These are phyloP conservation scores for Calocybe indica DNA, from an alignment of 768 basidiomycete species.

Conservation along the genomic window DNA sequence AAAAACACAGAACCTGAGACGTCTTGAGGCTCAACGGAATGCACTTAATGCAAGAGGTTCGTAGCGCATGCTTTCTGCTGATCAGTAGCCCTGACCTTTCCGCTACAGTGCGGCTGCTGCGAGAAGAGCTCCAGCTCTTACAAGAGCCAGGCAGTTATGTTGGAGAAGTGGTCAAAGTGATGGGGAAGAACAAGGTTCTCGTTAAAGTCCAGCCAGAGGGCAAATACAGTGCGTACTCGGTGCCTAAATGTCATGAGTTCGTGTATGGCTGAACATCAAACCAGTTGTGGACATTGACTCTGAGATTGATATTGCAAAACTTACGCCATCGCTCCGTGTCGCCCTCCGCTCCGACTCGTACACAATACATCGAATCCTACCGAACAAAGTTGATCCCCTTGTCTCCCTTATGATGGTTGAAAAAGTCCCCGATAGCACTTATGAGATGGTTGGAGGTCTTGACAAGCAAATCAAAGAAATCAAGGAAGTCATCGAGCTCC, in stretches of 20 bases:
- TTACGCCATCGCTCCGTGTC: slow-evolving; percentile 86
- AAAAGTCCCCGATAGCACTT: slow-evolving; percentile 98
- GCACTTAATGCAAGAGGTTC: slow-evolving; percentile 91
- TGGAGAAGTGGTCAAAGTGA: slow-evolving; percentile 95
- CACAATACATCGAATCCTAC: slow-evolving; percentile 93
- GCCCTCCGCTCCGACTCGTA: slow-evolving; percentile 96
- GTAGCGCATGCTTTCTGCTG: slow-evolving; percentile 2
- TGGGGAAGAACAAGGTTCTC: slow-evolving; percentile 98
- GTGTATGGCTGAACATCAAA: neutral
- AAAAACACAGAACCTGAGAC: slow-evolving; percentile 93
- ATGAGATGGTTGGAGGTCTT: slow-evolving; percentile 99
- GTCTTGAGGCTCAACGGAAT: slow-evolving; percentile 95
- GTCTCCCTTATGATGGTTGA: slow-evolving; percentile 99
- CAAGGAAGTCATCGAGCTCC: slow-evolving; percentile 92
- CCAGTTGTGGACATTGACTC: slow-evolving; percentile 91
- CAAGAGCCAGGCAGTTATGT: slow-evolving; percentile 98
- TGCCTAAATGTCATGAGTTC: neutral
- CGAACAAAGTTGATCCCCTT: slow-evolving; percentile 96
- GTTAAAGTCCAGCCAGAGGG: slow-evolving; percentile 99
- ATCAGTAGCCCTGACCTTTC: neutral
- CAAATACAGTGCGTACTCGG: slow-evolving; percentile 83
- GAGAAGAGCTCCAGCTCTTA: slow-evolving; percentile 89
- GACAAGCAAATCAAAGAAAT: slow-evolving; percentile 99
- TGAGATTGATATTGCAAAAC: slow-evolving; percentile 72
- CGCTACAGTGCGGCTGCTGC: slow-evolving; percentile 68